Base-by-base conservation (phyloP, 768 basidiomycete genomes). In the Hysterangium stoloniferum region DNA sequence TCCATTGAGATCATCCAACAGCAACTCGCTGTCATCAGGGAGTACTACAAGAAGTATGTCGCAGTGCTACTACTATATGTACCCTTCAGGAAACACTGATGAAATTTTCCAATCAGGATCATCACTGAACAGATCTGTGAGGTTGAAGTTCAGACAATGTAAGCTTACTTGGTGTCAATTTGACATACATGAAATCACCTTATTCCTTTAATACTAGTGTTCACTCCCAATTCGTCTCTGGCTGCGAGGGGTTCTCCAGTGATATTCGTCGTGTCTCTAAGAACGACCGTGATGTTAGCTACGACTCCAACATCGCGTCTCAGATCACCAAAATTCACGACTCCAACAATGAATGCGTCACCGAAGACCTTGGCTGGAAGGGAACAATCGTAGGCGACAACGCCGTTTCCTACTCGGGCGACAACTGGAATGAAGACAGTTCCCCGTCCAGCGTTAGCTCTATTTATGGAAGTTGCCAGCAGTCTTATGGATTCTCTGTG, bases 91-190 rank as follows among this genome's bases (percentile, higher is more conserved):
- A 17, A 31, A 31, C 33, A 31, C 29, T 45, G n/a, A 45, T 32
- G 5, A 11, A 6, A 1, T 6, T 7, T n/a, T 6, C 9, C 29
- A 9, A 6, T 33, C 44, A 45, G 43, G 36, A 45, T 52, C 43
- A 36, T 52, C 19, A 43, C 44, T 28, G 44, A 43, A 13, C 51
- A 52, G 43, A 36, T 45, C 24, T 52, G 51, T 34, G 51, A 52
- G 42, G 29, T 37, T 19, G 51, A 52, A 29, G 38, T 45, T 4
- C 51, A 52, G 27, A 35, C 44, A 31, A 44, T 52, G 51, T 52
- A 37, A 24, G 51, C 33, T 5, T 22, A 7, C 2, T 20, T 17
- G n/a, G 8, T 31, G 15, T 1, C 24, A 19, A 19, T 42, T 19
- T 6, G 6, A 34, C n/a, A n/a, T n/a, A 34, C 17, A 9, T 17